Evolutionary conservation across 257 asterid genomes (phyloP), one percentile per base, ranked within the genome.

Genomic region (Capsicum pubescens): DNA sequence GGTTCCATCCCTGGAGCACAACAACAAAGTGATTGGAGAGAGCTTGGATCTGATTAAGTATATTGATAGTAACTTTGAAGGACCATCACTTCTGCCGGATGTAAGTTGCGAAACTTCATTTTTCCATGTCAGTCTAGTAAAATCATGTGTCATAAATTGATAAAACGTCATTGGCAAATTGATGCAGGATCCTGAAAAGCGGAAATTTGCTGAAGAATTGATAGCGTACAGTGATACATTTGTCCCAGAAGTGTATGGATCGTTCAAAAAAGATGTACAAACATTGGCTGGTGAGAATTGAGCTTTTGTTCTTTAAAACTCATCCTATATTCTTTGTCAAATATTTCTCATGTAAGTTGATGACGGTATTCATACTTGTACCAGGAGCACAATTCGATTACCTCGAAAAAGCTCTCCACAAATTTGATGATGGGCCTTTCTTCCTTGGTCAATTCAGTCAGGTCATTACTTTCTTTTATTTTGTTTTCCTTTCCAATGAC

Each of bases 1-100:
- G 97, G 93, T 93, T 66, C 97, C 97, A 13, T 72, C 94, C 17
- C 79, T 91, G 85, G 95, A 93, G 86, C 95, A 93, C 86, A 86
- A 93, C 36, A 90, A 89, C 66, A 88, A 90, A 85, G 84, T 91
- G 35, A 87, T 85, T 9, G 97, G 95, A 55, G 97, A 90, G 81
- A 93, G 94, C 82, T 52, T 93, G 83, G 95, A 90, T 87, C 77
- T 93, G 84, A 77, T 93, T 6, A 91, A 90, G 81, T 89, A 90
- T 72, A 21, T 93, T 2, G 92, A 93, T 46, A 42, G 83, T 72
- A 90, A 87, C 90, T 93, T 93, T 55, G 91, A 91, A 56, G 94
- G 95, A 35, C 93, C 94, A 3, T 36, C 89, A 10, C 91, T 93
- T 5, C 82, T 87, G 14, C 92, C 96, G 0, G 67, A 85, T 63